These are phyloP conservation scores for Fusarium sp. DNA, from an alignment of 2,329 filamentous ascomycete species.

Conservation along the genomic window DNA sequence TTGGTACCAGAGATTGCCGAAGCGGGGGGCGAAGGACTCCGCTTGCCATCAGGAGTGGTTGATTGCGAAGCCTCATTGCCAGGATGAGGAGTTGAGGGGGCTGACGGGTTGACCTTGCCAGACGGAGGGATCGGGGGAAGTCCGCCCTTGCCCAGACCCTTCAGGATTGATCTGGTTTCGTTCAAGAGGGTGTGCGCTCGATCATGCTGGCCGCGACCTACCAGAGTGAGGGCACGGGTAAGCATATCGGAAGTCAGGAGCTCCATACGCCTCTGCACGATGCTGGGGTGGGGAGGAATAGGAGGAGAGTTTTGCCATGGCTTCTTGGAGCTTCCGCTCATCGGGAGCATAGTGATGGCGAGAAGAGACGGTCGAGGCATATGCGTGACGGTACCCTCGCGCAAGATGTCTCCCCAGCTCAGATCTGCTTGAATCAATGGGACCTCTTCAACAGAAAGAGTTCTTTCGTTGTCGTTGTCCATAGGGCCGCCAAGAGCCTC, in stretches of 20 bases:
- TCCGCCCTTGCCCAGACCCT: constrained; percentile 94
- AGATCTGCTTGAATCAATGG: constrained; percentile 96
- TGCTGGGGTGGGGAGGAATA: constrained; percentile 93
- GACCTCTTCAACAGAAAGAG: constrained; percentile 90
- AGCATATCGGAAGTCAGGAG: constrained; percentile 98
- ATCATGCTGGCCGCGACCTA: constrained; percentile 92
- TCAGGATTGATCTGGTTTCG: constrained; percentile 94
- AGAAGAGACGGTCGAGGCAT: constrained; percentile 89
- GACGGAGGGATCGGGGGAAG: constrained; percentile 86
- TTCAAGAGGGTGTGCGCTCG: constrained; percentile 91
- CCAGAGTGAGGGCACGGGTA: constrained; percentile 88
- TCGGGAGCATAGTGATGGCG: constrained; percentile 94
- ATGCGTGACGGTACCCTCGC: constrained; percentile 87
- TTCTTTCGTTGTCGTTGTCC: constrained; percentile 86
- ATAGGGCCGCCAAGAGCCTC: constrained; percentile 91
- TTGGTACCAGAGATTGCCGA: constrained; percentile 58
- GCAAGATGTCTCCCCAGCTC: constrained; percentile 90
- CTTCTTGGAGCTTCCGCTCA: constrained; percentile 71
- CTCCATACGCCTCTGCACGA: constrained; percentile 98
- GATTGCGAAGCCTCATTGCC: constrained; percentile 57
- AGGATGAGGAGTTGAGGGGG: constrained; percentile 62
- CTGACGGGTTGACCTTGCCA: constrained; percentile 51
- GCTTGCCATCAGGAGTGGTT: constrained; percentile 66
- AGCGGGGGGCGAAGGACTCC: constrained; percentile 66
- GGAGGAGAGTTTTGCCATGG: constrained; percentile 77